Evolutionary conservation across 2,329 filamentous ascomycete species (phyloP), one percentile per base, ranked within the genome.

Genomic region (Lizonia empirigonia): DNA sequence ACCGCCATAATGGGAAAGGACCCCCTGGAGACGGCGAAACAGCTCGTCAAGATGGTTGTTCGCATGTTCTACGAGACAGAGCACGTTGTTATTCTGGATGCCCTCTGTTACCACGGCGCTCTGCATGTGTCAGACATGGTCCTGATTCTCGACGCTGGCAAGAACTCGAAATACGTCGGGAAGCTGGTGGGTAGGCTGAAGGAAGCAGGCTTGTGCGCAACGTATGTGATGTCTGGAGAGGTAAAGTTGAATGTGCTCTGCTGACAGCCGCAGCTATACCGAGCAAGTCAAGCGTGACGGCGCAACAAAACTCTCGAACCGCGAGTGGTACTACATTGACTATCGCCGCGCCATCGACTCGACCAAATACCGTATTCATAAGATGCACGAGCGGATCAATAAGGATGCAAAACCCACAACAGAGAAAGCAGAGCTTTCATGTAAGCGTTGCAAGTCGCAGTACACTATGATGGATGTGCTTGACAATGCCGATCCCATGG

Each of bases 261-360:
- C 60, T 69, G 47, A 68, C 62, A 39, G 22, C 19, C 35, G 18
- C 52, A 90, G 83, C 65, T 86, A 87, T 71, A 85, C 86, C 24
- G 86, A 91, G 54, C 84, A 86, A 40, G 91, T 96, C 71, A 78
- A 89, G 47, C 86, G 87, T 60, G 89, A 92, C 68, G 90, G 90
- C 42, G 89, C 91, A 53, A 87, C 89, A 50, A 87, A 91, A 44
- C 88, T 90, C 5, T 87, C 89, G 60, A 91, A 88, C 69, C 85
- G 90, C 65, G 96, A 93, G 56, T 99, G 96, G 81, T 99, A 96
- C 78, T 99, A 90, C 75, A 93, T 99, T 71, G 92, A 97, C 71
- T 95, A 95, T 68, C 90, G 94, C 53, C 89, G 90, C 50, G 91
- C 93, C 27, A 91, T 99, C 67, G 94, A 99, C 75, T 91, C 90